Evolutionary conservation across 2,329 filamentous ascomycete genomes (phyloP).

Genomic region (Colletotrichum lupini): DNA sequence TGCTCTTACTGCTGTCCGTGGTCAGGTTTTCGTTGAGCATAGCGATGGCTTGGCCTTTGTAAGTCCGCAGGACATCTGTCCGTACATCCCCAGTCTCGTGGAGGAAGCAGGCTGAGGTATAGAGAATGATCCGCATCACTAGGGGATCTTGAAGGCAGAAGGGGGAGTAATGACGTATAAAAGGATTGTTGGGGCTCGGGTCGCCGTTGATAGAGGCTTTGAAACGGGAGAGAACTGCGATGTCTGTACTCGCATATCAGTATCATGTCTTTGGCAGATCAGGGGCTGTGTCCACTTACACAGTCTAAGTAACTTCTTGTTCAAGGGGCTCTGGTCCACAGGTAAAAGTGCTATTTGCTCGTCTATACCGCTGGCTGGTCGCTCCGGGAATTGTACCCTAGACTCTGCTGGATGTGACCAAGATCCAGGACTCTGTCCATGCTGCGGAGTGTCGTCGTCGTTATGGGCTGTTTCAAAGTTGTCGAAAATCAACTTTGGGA

Average conservation of each 20-base stretch:
- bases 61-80: conserved; percentile 53
- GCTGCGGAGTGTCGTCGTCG: not conserved
- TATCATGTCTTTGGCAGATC: not conserved
- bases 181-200: conserved; percentile 54
- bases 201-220: conserved; percentile 62
- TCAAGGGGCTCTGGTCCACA: conserved; percentile 53
- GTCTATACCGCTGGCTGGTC: conserved; percentile 27
- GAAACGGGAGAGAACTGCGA: conserved; percentile 61
- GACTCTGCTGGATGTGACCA: not conserved
- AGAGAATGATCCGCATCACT: conserved; percentile 59
- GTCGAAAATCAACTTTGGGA: conserved; percentile 33
- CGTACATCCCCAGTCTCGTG: conserved; percentile 60
- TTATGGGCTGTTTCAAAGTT: conserved; percentile 16
- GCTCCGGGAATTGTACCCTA: not conserved
- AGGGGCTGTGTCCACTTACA: conserved; percentile 11
- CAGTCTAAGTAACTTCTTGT: conserved; percentile 54
- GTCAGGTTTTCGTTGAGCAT: conserved; percentile 60
- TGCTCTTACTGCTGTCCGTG: conserved; percentile 36
- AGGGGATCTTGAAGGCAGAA: conserved; percentile 61
- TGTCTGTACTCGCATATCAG: conserved; percentile 47
- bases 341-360: conserved; percentile 54
- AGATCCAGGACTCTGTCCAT: not conserved
- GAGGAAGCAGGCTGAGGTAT: conserved; percentile 62
- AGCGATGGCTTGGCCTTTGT: conserved; percentile 55
- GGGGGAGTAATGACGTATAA: conserved; percentile 60